Evolutionary conservation across 441 rosid genomes (phyloP).

Genomic region (Erodium moschatum): DNA sequence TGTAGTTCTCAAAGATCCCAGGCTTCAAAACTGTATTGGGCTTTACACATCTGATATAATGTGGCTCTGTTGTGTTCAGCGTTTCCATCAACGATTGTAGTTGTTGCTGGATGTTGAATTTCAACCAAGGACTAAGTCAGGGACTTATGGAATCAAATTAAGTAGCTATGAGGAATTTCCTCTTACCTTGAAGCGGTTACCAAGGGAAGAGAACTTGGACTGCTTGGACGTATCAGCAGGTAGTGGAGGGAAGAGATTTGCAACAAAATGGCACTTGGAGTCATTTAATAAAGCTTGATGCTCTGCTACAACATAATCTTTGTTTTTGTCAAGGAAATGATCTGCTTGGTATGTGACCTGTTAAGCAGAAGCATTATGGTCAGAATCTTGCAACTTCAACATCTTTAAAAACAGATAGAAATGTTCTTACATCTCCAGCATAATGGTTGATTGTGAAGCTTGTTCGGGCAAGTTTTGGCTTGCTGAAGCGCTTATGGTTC

Average conservation of each 20-base stretch:
- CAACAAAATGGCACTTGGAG: slow-evolving; percentile 70
- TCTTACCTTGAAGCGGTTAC: slow-evolving; percentile 91
- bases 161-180: slow-evolving; percentile 15
- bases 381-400: slow-evolving; percentile 18
- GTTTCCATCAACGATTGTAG: slow-evolving; percentile 99
- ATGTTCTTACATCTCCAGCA: slow-evolving; percentile 86
- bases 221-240: slow-evolving; percentile 90
- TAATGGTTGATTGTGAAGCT: slow-evolving; percentile 89
- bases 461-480: slow-evolving; percentile 98
- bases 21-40: slow-evolving; percentile 97
- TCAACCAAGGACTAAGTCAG: background rate
- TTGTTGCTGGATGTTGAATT: slow-evolving; percentile 56
- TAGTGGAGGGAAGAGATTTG: slow-evolving; percentile 79
- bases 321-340: slow-evolving; percentile 95
- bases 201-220: slow-evolving; percentile 97
- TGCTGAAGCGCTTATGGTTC: slow-evolving; percentile 82
- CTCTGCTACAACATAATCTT: slow-evolving; percentile 99
- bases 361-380: slow-evolving; percentile 19
- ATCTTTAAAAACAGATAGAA: background rate
- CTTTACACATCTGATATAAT: slow-evolving; percentile 99
- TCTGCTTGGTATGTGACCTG: slow-evolving; percentile 93
- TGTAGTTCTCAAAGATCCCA: slow-evolving; percentile 84
- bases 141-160: slow-evolving; percentile 13
- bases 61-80: slow-evolving; percentile 90
- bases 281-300: slow-evolving; percentile 92